These are phyloP conservation scores for Massospora cicadina DNA, from an alignment of 371 early-diverging fungal genomes.

Conservation along the genomic window DNA sequence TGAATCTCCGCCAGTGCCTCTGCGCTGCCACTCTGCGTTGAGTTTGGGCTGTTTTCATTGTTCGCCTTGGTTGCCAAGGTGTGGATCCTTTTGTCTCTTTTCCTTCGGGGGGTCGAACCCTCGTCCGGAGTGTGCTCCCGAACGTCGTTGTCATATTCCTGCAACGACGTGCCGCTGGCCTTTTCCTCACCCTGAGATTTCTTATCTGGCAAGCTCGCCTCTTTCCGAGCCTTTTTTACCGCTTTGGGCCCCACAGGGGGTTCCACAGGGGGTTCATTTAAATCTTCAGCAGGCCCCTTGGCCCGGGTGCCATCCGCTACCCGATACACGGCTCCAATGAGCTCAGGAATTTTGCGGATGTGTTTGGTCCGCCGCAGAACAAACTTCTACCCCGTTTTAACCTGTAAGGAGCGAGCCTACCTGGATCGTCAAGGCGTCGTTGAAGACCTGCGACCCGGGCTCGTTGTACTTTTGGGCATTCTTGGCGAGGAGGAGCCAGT, in stretches of 20 bases:
- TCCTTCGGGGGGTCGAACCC: too few relatives aligned
- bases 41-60: not conserved
- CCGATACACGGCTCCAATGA: not conserved
- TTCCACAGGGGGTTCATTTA: too few relatives aligned
- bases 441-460: conserved; percentile 51
- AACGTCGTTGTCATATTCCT: not conserved
- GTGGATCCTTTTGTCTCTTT: not conserved
- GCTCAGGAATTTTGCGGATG: not conserved
- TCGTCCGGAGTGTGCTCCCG: too few relatives aligned
- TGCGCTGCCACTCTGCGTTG: not conserved
- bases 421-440: conserved; percentile 48
- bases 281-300: too few relatives aligned
- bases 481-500: conserved; percentile 48
- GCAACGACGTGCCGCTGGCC: not conserved
- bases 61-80: not conserved
- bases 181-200: not conserved
- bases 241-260: too few relatives aligned
- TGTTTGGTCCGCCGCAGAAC: not conserved
- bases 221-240: not conserved
- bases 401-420: conserved; percentile 14
- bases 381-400: not conserved
- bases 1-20: not conserved
- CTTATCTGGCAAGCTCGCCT: not conserved
- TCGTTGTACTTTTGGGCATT: conserved; percentile 67
- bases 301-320: not conserved